These are phyloP conservation scores for Mastigamoeba balamuthi DNA, from an alignment of 78 protist genomes.

Conservation along the genomic window DNA sequence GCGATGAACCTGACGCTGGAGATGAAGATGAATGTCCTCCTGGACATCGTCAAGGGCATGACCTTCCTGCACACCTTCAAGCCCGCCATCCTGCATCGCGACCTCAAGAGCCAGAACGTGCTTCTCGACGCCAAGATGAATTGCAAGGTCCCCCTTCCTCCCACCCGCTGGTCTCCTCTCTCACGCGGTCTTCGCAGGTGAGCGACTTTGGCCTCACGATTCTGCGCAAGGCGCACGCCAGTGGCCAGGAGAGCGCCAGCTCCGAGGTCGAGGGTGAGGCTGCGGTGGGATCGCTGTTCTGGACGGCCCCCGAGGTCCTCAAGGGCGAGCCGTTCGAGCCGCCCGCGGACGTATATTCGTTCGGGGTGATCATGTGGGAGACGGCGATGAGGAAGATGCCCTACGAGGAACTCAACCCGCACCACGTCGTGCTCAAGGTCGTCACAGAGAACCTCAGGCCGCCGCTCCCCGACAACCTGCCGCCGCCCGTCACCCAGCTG, in stretches of 20 bases:
- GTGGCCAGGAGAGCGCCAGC: background rate
- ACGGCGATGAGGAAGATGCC: slow-evolving; percentile 3
- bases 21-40: background rate
- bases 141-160: background rate
- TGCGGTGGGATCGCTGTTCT: slow-evolving; percentile 1
- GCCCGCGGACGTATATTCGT: slow-evolving; percentile 28
- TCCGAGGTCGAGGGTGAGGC: background rate
- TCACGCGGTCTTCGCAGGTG: background rate
- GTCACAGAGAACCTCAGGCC: background rate
- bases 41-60: background rate
- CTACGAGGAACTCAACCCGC: background rate
- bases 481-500: background rate
- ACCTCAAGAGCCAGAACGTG: background rate
- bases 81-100: background rate
- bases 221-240: background rate
- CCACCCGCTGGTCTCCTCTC: background rate
- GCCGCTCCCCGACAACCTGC: background rate
- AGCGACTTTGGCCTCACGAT: background rate
- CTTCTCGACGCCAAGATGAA: background rate
- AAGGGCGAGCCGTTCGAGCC: background rate
- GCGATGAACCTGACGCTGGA: background rate
- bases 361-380: slow-evolving; percentile 32
- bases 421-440: background rate
- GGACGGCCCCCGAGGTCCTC: slow-evolving; percentile 49
- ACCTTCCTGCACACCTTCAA: background rate